phyloP scores from a whole-genome alignment of 2,329 filamentous ascomycete genomes.

The Cercospora citrullina region DNA sequence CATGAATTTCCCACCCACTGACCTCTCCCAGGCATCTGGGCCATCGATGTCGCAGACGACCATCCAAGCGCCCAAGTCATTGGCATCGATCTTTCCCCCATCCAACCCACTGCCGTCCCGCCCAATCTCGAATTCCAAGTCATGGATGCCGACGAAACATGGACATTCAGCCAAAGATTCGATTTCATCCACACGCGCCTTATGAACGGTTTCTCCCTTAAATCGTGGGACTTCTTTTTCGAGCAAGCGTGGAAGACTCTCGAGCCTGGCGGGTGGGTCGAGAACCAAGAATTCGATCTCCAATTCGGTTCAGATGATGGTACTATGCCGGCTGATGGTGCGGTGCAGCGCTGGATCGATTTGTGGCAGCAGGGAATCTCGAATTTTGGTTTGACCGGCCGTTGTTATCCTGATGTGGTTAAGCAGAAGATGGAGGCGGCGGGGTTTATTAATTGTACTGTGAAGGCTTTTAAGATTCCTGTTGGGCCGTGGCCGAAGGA shows the following conservation, averaged over 20 bases:
- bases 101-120: slow-evolving; percentile 32
- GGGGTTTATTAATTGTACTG: slow-evolving; percentile 38
- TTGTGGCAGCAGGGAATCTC: slow-evolving; percentile 31
- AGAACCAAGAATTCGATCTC: slow-evolving; percentile 42
- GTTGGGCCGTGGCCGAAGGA: slow-evolving; percentile 35
- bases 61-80: slow-evolving; percentile 31
- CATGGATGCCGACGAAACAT: slow-evolving; percentile 27
- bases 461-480: slow-evolving; percentile 34
- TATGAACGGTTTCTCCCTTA: slow-evolving; percentile 35
- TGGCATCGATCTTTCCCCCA: slow-evolving; percentile 35
- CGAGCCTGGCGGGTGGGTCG: slow-evolving; percentile 42
- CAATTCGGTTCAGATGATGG: slow-evolving; percentile 33
- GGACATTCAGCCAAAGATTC: slow-evolving; percentile 32
- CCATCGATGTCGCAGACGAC: slow-evolving; percentile 30
- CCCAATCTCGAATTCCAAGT: slow-evolving; percentile 29
- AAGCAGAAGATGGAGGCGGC: slow-evolving; percentile 39
- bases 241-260: slow-evolving; percentile 30
- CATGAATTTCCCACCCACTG: not conserved
- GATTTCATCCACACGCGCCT: slow-evolving; percentile 36
- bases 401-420: slow-evolving; percentile 35
- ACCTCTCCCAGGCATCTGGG: slow-evolving; percentile 21
- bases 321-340: slow-evolving; percentile 21
- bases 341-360: slow-evolving; percentile 26
- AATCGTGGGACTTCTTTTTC: slow-evolving; percentile 34
- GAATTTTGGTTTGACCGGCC: slow-evolving; percentile 29